Conservation (phyloP, 495 filamentous ascomycete genomes). For the Hyaloscypha variabilis region DNA sequence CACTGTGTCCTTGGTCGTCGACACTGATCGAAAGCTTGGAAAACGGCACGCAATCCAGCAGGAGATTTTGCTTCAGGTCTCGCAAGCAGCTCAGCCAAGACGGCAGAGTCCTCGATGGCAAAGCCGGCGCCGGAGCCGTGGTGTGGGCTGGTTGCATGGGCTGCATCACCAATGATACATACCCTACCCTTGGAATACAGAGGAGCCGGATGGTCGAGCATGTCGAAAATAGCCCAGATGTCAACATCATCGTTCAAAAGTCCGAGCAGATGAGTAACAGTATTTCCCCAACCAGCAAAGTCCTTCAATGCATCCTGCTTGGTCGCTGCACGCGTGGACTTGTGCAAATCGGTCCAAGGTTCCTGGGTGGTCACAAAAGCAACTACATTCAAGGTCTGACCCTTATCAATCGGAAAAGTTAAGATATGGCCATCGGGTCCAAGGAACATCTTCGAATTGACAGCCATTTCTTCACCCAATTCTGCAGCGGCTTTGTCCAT, state of each 20-base stretch:
- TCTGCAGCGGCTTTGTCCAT: slow-evolving; percentile 43
- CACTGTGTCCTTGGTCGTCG: neutral
- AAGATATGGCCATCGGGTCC: slow-evolving; percentile 48
- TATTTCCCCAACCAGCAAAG: no score
- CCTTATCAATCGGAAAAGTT: slow-evolving; percentile 45
- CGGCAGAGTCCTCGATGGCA: slow-evolving; percentile 8
- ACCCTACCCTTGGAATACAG: no score
- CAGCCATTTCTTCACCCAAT: slow-evolving; percentile 44
- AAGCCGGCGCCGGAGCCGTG: slow-evolving; percentile 9
- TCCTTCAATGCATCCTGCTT: no score
- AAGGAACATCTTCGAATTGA: slow-evolving; percentile 46
- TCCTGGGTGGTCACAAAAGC: slow-evolving; percentile 38
- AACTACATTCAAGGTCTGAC: slow-evolving; percentile 48
- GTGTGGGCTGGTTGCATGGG: slow-evolving; percentile 10
- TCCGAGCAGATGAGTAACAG: no score
- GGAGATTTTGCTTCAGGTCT: neutral
- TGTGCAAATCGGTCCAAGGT: slow-evolving; percentile 32
- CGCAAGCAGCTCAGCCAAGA: neutral
- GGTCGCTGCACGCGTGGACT: no score
- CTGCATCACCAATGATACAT: slow-evolving; percentile 9
- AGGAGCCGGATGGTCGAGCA: neutral
- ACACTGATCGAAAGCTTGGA: neutral
- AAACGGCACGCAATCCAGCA: neutral
- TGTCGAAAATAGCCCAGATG: slow-evolving; percentile 9
- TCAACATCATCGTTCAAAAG: slow-evolving; percentile 7